Conservation (phyloP, 1,284 basidiomycete species). For the Ceratobasidium sp. region DNA sequence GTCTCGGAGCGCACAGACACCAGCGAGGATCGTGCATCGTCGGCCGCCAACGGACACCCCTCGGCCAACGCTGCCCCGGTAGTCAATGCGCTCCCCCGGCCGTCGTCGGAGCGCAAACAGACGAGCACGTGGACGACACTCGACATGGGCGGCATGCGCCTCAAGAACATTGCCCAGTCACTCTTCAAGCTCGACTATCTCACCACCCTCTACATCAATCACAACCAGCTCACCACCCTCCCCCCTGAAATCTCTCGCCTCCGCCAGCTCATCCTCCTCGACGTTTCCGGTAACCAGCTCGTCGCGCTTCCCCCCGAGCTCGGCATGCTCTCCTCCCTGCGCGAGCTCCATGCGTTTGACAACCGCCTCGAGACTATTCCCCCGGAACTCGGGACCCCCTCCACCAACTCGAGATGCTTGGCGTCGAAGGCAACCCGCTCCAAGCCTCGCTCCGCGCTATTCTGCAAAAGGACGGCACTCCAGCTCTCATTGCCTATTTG, state of each 20-base stretch:
- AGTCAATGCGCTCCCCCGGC: conserved; percentile 54
- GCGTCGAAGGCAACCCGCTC: conserved; percentile 95
- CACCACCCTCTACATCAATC: conserved; percentile 95
- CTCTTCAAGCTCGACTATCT: conserved; percentile 94
- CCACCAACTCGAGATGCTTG: conserved; percentile 91
- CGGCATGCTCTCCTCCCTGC: conserved; percentile 88
- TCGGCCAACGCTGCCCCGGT: conserved; percentile 75
- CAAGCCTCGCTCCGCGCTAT: conserved; percentile 78
- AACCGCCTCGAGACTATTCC: conserved; percentile 89
- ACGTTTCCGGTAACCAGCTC: conserved; percentile 91
- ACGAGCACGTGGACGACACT: conserved; percentile 87
- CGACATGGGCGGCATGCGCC: conserved; percentile 94
- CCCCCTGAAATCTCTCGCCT: conserved; percentile 87
- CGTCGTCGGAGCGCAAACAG: conserved; percentile 62
- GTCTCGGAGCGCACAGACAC: conserved; percentile 42
- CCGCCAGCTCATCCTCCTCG: conserved; percentile 86
- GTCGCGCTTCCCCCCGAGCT: conserved; percentile 83
- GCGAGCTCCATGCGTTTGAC: conserved; percentile 95
- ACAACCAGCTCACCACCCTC: conserved; percentile 84
- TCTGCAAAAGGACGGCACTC: conserved; percentile 92
- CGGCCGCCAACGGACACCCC: conserved; percentile 59
- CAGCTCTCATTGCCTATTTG: conserved; percentile 84
- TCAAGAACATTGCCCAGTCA: conserved; percentile 87
- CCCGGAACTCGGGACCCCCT: conserved; percentile 86
- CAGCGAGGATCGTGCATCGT: conserved; percentile 49